Evolutionary conservation across 2,329 filamentous ascomycete genomes (phyloP), one percentile per base, ranked within the genome.

Genomic region (Neonectria coccinea): DNA sequence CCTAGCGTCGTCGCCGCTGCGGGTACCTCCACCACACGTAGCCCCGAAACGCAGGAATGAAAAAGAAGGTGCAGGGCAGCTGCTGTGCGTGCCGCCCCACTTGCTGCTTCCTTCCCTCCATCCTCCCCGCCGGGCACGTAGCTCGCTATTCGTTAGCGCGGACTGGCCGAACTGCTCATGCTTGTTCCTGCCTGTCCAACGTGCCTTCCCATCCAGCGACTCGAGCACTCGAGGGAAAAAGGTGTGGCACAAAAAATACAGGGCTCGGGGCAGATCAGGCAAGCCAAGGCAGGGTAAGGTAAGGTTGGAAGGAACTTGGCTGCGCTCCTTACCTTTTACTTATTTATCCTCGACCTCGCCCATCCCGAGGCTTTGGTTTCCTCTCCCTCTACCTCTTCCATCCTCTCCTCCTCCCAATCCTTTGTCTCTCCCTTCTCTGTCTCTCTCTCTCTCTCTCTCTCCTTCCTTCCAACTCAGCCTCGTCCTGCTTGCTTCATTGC

Each of bases 401-500:
- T 56, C 55, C 55, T 57, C 11, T 50, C 41, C 36, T 50, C 44
- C 25, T 57, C 27, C 29, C 25, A 25, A 31, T 67, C 67, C 33
- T 41, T 45, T 25, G 18, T 42, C 27, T 50, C 44, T 25, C 31
- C 44, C 20, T 57, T 62, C 56, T 39, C 27, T 47, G 36, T 36
- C 42, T 25, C 31, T 14, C 22, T 61, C 64, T 56, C 60, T 61
- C 65, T 62, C 56, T 39, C 27, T 41, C 44, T 42, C 47, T 25
- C 39, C 18, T n/a, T 61, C 64, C 58, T 62, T 61, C 65, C 55
- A 36, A 22, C 62, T 56, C 53, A 20, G 42, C 48, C 44, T 36
- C 20, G 61, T 69, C 60, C 69, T 69, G 64, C 69, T 70, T 71
- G 69, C 71, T 73, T 71, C 9, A 44, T 63, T 72, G 71, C 65